A percentile compares a stretch with the other conserved stretches of the same genome.
Conservation (phyloP, 148 eudicot genomes). For the Heliamphora exappendiculata region DNA sequence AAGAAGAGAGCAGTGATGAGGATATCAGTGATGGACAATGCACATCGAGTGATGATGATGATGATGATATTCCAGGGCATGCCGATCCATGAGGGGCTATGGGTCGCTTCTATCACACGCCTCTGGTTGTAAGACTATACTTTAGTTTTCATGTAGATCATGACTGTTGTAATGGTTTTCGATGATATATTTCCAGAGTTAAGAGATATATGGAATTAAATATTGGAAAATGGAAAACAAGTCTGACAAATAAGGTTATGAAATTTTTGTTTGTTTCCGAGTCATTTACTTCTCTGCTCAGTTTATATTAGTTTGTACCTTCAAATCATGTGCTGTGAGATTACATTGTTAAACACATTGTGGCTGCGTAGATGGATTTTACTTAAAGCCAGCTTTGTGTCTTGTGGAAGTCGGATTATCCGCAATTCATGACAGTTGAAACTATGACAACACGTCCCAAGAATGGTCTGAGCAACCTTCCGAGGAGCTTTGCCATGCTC, state of each 20-base stretch:
- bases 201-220: neutral
- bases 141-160: neutral
- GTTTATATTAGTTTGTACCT: neutral
- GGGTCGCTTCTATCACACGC: neutral
- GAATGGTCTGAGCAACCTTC: too few relatives aligned
- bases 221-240: neutral
- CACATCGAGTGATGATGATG: neutral
- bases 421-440: too few relatives aligned
- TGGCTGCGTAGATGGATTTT: neutral
- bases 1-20: neutral
- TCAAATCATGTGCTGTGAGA: neutral
- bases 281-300: neutral
- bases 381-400: neutral
- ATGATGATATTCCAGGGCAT: neutral
- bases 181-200: neutral
- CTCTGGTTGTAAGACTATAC: neutral
- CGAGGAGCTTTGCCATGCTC: too few relatives aligned
- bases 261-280: neutral
- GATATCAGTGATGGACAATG: slow-evolving; percentile 11
- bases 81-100: neutral
- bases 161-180: neutral
- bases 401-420: neutral
- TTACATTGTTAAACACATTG: neutral
- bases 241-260: neutral
- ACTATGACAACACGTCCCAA: too few relatives aligned